Percentiles rank a stretch among this genome's conserved stretches.
Conservation (phyloP, 2,329 filamentous ascomycete genomes). For the Colletotrichum sp. region DNA sequence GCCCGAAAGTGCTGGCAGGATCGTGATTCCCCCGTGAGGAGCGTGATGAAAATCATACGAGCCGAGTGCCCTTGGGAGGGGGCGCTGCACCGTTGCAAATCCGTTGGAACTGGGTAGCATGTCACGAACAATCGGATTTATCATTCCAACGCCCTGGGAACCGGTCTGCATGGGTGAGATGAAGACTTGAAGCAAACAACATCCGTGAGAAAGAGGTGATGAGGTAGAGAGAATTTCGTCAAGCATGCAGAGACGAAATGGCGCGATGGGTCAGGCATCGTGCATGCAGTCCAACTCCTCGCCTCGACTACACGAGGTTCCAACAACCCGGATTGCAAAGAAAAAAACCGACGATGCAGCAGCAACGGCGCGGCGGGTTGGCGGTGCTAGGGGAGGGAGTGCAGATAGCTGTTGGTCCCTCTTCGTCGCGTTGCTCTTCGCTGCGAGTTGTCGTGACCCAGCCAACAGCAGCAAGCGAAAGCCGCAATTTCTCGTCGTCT, state of each 20-base stretch:
- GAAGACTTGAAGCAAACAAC: neutral
- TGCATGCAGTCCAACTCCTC: neutral
- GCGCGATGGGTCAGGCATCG: neutral
- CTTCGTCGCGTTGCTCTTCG: neutral
- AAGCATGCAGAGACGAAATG: neutral
- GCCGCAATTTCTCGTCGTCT: neutral
- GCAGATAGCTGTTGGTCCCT: neutral
- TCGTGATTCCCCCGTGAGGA: neutral
- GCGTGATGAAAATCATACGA: neutral
- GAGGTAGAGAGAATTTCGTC: neutral
- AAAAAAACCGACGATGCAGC: neutral
- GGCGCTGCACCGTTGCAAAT: neutral
- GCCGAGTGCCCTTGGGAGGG: neutral
- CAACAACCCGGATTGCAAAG: conserved; percentile 4
- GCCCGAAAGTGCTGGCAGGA: neutral
- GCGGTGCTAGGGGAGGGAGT: neutral
- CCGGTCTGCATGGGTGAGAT: conserved; percentile 13
- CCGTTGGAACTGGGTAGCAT: neutral
- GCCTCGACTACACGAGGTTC: neutral
- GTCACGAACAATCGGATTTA: neutral
- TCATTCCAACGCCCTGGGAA: conserved; percentile 1
- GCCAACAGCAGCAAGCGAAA: neutral
- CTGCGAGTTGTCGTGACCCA: neutral
- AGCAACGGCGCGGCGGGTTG: neutral
- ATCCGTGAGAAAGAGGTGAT: neutral